Conservation (phyloP, 1,284 basidiomycete genomes). For the Cutaneotrichosporon daszewskae region DNA sequence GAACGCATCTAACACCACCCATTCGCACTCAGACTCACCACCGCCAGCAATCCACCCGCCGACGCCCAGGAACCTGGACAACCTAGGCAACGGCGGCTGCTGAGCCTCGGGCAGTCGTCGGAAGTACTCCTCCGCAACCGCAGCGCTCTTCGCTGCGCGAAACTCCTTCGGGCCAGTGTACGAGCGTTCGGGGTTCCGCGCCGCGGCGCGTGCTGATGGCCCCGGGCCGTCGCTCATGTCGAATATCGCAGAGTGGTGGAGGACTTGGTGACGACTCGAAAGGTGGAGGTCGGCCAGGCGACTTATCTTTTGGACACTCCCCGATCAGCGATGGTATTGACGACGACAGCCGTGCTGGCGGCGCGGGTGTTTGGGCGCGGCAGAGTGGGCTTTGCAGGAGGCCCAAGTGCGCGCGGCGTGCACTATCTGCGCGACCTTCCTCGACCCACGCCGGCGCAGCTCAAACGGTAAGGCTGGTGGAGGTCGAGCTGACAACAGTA, state of each 20-base stretch:
- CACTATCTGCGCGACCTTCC: constrained; percentile 29
- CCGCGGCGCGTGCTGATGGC: not conserved
- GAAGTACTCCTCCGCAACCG: constrained; percentile 6
- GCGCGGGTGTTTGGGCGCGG: too few relatives aligned
- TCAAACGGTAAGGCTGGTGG: constrained; percentile 18
- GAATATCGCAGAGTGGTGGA: not conserved
- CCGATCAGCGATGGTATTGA: too few relatives aligned
- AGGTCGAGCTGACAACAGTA: constrained; percentile 10
- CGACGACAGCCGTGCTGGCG: too few relatives aligned
- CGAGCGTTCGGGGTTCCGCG: constrained; percentile 9
- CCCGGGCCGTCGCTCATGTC: not conserved
- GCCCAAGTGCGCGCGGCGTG: constrained; percentile 15
- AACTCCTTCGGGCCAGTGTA: constrained; percentile 9
- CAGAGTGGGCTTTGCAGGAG: too few relatives aligned
- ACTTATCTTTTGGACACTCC: too few relatives aligned
- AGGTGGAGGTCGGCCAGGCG: too few relatives aligned
- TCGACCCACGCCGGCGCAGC: constrained; percentile 13
- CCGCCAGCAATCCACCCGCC: constrained; percentile 35
- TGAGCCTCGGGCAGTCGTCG: constrained; percentile 3
- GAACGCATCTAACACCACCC: not conserved
- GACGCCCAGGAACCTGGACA: constrained; percentile 7
- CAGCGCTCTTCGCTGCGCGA: not conserved
- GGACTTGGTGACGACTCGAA: too few relatives aligned
- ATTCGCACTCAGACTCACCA: constrained; percentile 18
- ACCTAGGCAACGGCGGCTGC: constrained; percentile 4